A percentile compares a stretch with the other conserved stretches of the same genome.
Evolutionary conservation across 202 grass and related monocot species (phyloP).

Genomic region (Zoysia matrella): DNA sequence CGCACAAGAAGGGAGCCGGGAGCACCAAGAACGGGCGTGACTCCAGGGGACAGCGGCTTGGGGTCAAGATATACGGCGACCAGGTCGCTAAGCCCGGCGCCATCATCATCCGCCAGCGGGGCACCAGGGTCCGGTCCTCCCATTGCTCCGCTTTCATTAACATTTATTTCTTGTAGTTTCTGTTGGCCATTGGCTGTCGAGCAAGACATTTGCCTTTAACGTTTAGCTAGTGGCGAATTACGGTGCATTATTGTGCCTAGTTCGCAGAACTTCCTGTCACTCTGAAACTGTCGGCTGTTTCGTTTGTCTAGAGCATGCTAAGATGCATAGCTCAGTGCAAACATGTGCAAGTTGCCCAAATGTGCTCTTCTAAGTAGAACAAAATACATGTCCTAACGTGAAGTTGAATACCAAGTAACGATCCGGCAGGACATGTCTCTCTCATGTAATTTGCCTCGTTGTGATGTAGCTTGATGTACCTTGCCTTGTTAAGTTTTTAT

Average conservation of each 20-base stretch:
- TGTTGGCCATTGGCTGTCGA: neutral
- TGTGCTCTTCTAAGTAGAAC: neutral
- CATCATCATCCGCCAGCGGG: slow-evolving; percentile 64
- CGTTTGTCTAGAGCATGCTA: neutral
- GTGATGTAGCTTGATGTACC: neutral
- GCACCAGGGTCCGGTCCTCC: slow-evolving; percentile 36
- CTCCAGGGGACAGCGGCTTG: slow-evolving; percentile 81
- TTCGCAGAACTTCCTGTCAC: no score
- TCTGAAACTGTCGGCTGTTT: neutral
- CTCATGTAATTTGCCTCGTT: neutral
- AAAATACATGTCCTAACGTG: neutral
- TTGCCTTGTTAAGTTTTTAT: neutral
- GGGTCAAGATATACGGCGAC: slow-evolving; percentile 96
- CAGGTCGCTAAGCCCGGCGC: slow-evolving; percentile 91
- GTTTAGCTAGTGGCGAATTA: neutral
- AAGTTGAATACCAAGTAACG: neutral
- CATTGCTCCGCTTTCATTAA: neutral
- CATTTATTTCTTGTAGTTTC: neutral
- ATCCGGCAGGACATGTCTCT: neutral
- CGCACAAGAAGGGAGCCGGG: slow-evolving; percentile 29
- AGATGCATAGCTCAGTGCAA: neutral
- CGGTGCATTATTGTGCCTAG: neutral
- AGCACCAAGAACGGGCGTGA: slow-evolving; percentile 96
- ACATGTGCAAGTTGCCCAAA: neutral
- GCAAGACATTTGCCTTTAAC: neutral